These are phyloP conservation scores for Russula lepida DNA, from an alignment of 768 basidiomycete species.

Conservation along the genomic window DNA sequence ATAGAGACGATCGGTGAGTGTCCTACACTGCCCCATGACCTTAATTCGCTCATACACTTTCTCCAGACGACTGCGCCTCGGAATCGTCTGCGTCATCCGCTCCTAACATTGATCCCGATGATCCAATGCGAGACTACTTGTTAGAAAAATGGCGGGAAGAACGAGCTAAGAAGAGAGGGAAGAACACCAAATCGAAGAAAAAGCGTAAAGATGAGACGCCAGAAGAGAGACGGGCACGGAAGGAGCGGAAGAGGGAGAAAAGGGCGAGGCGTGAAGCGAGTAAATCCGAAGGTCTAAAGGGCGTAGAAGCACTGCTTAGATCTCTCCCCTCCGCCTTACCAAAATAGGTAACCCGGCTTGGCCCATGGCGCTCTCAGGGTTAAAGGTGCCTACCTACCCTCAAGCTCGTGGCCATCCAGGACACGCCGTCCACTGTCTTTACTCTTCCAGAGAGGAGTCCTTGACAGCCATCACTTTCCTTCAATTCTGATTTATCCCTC, in stretches of 20 bases:
- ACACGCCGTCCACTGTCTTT: neutral
- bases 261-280: slow-evolving; percentile 43
- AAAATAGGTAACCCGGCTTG: neutral
- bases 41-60: neutral
- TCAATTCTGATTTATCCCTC: neutral
- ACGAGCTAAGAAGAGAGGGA: slow-evolving; percentile 49
- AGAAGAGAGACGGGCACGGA: slow-evolving; percentile 68
- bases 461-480: neutral
- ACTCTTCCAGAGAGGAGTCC: neutral
- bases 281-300: slow-evolving; percentile 56
- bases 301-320: slow-evolving; percentile 57
- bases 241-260: slow-evolving; percentile 65
- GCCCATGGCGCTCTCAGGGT: too few relatives aligned
- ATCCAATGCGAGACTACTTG: slow-evolving; percentile 95
- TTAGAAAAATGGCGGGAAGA: slow-evolving; percentile 65
- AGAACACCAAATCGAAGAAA: slow-evolving; percentile 47
- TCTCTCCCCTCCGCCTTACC: slow-evolving; percentile 27
- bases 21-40: neutral
- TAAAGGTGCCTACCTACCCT: too few relatives aligned
- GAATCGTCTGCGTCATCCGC: slow-evolving; percentile 59
- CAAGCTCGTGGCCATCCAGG: neutral
- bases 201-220: slow-evolving; percentile 71
- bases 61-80: slow-evolving; percentile 44
- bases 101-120: slow-evolving; percentile 83
- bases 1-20: slow-evolving; percentile 61